phyloP scores from a whole-genome alignment of 345 rosid species.

The Capsella bursapastoris region DNA sequence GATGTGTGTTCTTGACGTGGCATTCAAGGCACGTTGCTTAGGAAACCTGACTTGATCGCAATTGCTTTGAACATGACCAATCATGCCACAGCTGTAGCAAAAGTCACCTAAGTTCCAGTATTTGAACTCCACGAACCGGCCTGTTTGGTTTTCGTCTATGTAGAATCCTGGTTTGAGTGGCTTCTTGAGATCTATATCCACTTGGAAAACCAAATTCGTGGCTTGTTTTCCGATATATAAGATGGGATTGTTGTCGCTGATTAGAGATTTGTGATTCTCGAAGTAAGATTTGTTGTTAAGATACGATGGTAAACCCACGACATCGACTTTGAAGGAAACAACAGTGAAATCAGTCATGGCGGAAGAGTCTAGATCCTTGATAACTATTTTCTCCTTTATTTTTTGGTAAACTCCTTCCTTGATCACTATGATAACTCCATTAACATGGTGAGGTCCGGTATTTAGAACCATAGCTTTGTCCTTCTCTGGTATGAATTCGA shows the following conservation, averaged over 20 bases:
- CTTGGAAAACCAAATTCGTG: not conserved
- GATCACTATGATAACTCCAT: slow-evolving; percentile 14
- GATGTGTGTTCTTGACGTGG: slow-evolving; percentile 22
- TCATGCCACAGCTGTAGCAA: slow-evolving; percentile 40
- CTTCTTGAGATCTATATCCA: slow-evolving; percentile 25
- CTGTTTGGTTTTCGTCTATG: not conserved
- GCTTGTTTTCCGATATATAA: too few relatives aligned
- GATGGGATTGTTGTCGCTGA: not conserved
- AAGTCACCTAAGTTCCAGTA: slow-evolving; percentile 3
- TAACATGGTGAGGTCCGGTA: not conserved
- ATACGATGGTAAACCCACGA: slow-evolving; percentile 28
- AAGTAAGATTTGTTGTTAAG: not conserved
- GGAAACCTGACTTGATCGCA: slow-evolving; percentile 17
- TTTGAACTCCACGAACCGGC: slow-evolving; percentile 25
- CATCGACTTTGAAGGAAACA: not conserved
- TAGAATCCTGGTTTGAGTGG: slow-evolving; percentile 35
- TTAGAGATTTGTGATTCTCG: not conserved
- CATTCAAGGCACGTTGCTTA: slow-evolving; percentile 23
- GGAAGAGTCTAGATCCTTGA: slow-evolving; percentile 19
- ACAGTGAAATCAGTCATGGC: slow-evolving; percentile 30
- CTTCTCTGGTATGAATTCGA: slow-evolving; percentile 23
- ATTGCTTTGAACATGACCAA: not conserved
- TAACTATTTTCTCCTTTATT: not conserved
- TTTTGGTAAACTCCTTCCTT: too few relatives aligned
- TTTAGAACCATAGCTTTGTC: not conserved